Conservation (phyloP, 441 rosid genomes). For the Adansonia gregorii region DNA sequence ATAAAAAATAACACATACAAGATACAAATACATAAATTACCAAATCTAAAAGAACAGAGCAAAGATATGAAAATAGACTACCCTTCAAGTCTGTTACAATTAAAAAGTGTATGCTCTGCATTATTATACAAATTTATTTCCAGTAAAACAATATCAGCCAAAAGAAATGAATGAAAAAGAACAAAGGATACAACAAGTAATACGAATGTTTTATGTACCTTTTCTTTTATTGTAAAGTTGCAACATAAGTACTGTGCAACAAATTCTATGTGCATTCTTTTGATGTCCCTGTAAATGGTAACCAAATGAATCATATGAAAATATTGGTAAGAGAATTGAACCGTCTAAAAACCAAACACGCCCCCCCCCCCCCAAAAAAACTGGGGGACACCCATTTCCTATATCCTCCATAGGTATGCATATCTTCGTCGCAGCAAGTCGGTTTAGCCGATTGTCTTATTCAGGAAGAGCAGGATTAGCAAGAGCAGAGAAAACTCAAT, state of each 20-base stretch:
- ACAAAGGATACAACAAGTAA: too few species aligned
- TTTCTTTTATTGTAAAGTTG: neutral
- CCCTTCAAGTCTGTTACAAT: too few species aligned
- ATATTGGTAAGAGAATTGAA: constrained; percentile 12
- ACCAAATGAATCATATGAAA: constrained; percentile 2
- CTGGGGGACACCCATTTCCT: neutral
- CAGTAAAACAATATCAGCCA: too few species aligned
- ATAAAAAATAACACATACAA: too few species aligned
- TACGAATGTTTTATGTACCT: neutral
- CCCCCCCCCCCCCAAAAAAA: neutral
- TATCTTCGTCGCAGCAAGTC: constrained; percentile 8
- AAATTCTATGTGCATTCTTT: neutral
- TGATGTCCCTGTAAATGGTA: constrained; percentile 23
- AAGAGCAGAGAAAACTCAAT: constrained; percentile 60
- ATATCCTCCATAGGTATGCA: neutral
- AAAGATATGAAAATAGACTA: too few species aligned
- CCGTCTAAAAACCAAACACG: constrained; percentile 18
- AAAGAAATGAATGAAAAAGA: too few species aligned
- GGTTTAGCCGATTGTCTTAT: constrained; percentile 47
- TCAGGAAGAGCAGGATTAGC: constrained; percentile 62
- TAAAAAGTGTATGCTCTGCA: too few species aligned
- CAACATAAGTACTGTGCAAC: constrained; percentile 17
- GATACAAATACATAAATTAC: too few species aligned
- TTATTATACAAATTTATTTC: too few species aligned
- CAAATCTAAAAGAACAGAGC: too few species aligned